A percentile compares a stretch with the other conserved stretches of the same genome.
phyloP scores from a whole-genome alignment of 371 early-diverging fungal species.

The Funneliformis caledonium region DNA sequence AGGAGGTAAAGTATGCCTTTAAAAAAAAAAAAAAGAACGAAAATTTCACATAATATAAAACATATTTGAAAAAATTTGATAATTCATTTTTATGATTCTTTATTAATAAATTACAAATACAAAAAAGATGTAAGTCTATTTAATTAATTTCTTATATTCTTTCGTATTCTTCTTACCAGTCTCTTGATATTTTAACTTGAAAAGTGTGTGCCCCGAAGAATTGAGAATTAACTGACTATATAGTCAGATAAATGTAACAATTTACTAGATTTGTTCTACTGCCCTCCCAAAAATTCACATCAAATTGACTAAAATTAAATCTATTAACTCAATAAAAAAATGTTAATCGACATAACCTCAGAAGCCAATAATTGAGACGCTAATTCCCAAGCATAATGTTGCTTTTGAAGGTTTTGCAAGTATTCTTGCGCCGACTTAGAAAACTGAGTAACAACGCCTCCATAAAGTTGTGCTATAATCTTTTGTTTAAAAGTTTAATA shows the following conservation, averaged over 20 bases:
- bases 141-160: background rate
- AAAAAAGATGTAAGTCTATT: background rate
- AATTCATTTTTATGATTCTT: background rate
- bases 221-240: conserved; percentile 66
- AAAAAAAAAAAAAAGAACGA: background rate
- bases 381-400: conserved; percentile 75
- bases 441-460: conserved; percentile 3
- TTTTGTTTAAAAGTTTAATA: background rate
- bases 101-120: background rate
- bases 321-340: background rate
- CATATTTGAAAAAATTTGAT: background rate
- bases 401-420: conserved; percentile 71
- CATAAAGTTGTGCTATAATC: conserved; percentile 38
- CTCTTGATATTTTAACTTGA: conserved; percentile 78
- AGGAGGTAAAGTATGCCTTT: conserved; percentile 65
- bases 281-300: background rate
- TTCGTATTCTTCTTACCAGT: conserved; percentile 60
- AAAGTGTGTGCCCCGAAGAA: conserved; percentile 89
- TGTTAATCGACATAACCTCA: conserved; percentile 46
- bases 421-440: conserved; percentile 69
- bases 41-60: background rate
- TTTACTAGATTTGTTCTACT: background rate
- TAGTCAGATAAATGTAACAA: background rate
- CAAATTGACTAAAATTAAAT: background rate
- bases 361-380: conserved; percentile 67